These are phyloP conservation scores for Gymnopilus dilepis DNA, from an alignment of 768 basidiomycete species.

Conservation along the genomic window DNA sequence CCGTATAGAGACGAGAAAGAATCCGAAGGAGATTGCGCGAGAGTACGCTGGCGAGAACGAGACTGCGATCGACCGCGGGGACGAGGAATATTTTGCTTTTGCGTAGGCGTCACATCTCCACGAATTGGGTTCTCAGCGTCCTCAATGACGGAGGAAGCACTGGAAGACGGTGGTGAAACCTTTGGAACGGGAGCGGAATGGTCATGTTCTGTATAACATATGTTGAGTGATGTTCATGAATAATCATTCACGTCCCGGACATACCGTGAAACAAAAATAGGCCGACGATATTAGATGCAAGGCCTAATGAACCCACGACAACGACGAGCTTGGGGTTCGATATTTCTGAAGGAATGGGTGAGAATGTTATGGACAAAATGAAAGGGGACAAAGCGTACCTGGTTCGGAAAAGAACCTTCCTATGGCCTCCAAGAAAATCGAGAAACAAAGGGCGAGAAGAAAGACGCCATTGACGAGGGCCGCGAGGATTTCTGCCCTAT, in stretches of 20 bases:
- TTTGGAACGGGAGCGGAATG: conserved; percentile 56
- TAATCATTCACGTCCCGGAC: conserved; percentile 21
- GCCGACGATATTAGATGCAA: conserved; percentile 92
- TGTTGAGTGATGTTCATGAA: conserved; percentile 6
- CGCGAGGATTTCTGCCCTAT: conserved; percentile 94
- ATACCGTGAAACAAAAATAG: conserved; percentile 94
- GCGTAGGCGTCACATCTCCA: conserved; percentile 36
- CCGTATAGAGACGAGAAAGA: conserved; percentile 72
- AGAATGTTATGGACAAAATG: conserved; percentile 5
- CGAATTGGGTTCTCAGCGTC: conserved; percentile 22
- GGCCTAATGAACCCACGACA: conserved; percentile 85
- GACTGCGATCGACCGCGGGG: conserved; percentile 38
- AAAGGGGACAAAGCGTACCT: conserved; percentile 50
- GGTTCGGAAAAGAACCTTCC: conserved; percentile 87
- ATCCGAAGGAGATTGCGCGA: conserved; percentile 35
- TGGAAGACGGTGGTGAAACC: conserved; percentile 37
- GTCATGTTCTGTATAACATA: conserved; percentile 58
- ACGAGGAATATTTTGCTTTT: conserved; percentile 26
- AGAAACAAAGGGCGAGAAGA: conserved; percentile 94
- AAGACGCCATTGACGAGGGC: conserved; percentile 97
- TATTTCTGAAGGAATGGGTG: conserved; percentile 61
- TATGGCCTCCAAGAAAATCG: conserved; percentile 91
- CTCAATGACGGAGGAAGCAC: conserved; percentile 32
- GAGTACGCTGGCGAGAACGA: conserved; percentile 34
- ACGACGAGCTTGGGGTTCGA: conserved; percentile 88